A percentile compares a stretch with the other conserved stretches of the same genome.
Evolutionary conservation across 2,329 filamentous ascomycete species (phyloP).

Genomic region (Trichoderma sp.): DNA sequence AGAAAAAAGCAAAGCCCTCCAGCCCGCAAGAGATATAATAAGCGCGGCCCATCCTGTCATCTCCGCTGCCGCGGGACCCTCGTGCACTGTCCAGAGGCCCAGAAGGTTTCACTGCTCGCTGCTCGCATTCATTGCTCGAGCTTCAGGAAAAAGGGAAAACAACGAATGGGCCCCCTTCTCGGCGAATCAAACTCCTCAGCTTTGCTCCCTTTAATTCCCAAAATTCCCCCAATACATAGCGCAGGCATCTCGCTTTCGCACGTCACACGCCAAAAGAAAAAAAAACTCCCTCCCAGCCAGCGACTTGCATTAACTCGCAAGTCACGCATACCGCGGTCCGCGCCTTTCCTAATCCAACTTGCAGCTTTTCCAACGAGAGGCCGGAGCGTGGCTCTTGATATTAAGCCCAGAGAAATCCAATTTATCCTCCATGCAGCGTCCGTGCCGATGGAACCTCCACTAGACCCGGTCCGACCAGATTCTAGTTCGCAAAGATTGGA

Average conservation of each 20-base stretch:
- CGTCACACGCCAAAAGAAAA: background rate
- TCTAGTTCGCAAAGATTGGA: background rate
- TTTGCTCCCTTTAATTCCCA: background rate
- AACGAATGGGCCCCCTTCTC: background rate
- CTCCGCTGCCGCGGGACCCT: slow-evolving; percentile 8
- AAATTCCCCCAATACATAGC: background rate
- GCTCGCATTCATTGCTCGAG: background rate
- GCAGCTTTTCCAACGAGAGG: slow-evolving; percentile 4
- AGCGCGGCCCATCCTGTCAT: slow-evolving; percentile 19
- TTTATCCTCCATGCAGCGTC: slow-evolving; percentile 13
- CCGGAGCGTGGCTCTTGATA: slow-evolving; percentile 19
- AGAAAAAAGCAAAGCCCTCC: background rate
- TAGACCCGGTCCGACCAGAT: background rate
- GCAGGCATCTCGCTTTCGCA: background rate
- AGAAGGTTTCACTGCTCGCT: background rate
- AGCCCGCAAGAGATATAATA: background rate
- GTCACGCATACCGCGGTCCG: background rate
- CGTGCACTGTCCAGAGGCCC: background rate
- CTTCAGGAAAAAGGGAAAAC: background rate
- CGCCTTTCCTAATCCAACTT: slow-evolving; percentile 1
- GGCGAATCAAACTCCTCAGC: background rate
- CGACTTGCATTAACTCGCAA: background rate
- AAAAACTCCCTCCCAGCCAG: background rate
- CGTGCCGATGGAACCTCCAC: background rate
- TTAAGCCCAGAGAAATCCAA: background rate